Base-by-base conservation (phyloP, 140 eudicot species). In the Bidens hawaiensis region DNA sequence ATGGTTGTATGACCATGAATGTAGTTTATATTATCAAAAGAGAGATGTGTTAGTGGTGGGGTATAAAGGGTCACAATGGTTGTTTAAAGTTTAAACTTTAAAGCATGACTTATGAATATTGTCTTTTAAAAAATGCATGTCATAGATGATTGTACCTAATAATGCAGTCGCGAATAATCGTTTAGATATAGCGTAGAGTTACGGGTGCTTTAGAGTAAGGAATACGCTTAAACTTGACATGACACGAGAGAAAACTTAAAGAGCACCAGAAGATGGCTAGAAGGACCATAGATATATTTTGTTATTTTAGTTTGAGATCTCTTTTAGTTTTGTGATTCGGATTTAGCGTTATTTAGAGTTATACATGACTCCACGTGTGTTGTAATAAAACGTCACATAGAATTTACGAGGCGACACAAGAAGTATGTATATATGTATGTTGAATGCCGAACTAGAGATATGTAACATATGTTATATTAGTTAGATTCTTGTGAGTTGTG, bases 1-100 rank as follows among this genome's bases (percentile, higher is more conserved):
- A 48, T 60, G 25, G 33, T 62, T 41, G 14, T 31, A 36, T 60
- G 33, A 19, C 25, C 38, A 62, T 18, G 38, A 62, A 52, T 9
- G 8, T 52, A 14, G 53, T 49, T 16, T 49, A 62, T 15, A 17
- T 18, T 49, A 48, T 60, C 27, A 31, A 34, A 45, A 68, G 21
- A 10, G 31, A 54, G 52, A n/a, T 1, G 6, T 33, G 71, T 42
- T 43, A 33, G 61, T 55, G 48, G 34, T 50, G 70, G 70, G 60
- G 16, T 49, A 38, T 38, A 12, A 21, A 33, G 38, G 26, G 70
- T 65, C 49, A 34, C 38, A 66, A 66, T 34, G 8, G 16, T 52
- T 24, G n/a, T n/a, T n/a, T n/a, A n/a, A n/a, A n/a, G n/a, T n/a
- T n/a, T n/a, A n/a, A n/a, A n/a, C 14, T n/a, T 12, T 17, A 23